Percentiles rank a stretch among this genome's conserved stretches.
Evolutionary conservation across 441 rosid genomes (phyloP).

Genomic region (Isatis lusitanica): DNA sequence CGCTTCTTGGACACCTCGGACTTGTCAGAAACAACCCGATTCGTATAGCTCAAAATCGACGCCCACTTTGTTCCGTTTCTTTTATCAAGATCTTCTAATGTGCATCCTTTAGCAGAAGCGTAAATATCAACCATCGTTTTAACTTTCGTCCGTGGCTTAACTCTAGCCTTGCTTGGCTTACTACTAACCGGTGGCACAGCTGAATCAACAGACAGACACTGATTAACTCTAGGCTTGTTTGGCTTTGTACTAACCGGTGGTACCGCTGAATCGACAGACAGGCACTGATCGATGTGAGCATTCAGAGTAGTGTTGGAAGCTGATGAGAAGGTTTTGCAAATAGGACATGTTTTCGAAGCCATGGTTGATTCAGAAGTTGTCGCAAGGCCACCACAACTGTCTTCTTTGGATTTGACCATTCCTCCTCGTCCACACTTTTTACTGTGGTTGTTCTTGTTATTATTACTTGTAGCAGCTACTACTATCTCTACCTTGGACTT

Average conservation of each 20-base stretch:
- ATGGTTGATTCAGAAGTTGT: slow-evolving; percentile 56
- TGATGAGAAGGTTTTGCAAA: slow-evolving; percentile 89
- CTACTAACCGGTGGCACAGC: slow-evolving; percentile 45
- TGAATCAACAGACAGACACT: slow-evolving; percentile 65
- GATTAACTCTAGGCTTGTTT: slow-evolving; percentile 62
- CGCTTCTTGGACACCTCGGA: slow-evolving; percentile 43
- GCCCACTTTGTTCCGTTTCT: slow-evolving; percentile 72
- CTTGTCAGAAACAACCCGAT: slow-evolving; percentile 42
- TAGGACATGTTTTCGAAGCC: slow-evolving; percentile 95
- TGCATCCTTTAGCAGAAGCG: slow-evolving; percentile 58
- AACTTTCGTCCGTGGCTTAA: slow-evolving; percentile 65
- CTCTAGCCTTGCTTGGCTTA: slow-evolving; percentile 56
- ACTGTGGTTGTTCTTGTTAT: slow-evolving; percentile 32
- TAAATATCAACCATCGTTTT: slow-evolving; percentile 81
- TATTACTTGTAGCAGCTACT: slow-evolving; percentile 22
- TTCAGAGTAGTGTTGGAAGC: slow-evolving; percentile 93
- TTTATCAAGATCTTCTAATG: slow-evolving; percentile 82
- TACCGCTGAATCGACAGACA: slow-evolving; percentile 52
- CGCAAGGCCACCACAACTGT: slow-evolving; percentile 46
- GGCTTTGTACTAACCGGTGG: slow-evolving; percentile 51
- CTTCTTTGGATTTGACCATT: slow-evolving; percentile 71
- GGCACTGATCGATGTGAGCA: slow-evolving; percentile 98
- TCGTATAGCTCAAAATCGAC: slow-evolving; percentile 45
- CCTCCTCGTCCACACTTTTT: slow-evolving; percentile 69
- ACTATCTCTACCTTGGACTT: slow-evolving; percentile 52